Evolutionary conservation across 345 rosid species (phyloP).

Genomic region (Eucalyptus grandis): DNA sequence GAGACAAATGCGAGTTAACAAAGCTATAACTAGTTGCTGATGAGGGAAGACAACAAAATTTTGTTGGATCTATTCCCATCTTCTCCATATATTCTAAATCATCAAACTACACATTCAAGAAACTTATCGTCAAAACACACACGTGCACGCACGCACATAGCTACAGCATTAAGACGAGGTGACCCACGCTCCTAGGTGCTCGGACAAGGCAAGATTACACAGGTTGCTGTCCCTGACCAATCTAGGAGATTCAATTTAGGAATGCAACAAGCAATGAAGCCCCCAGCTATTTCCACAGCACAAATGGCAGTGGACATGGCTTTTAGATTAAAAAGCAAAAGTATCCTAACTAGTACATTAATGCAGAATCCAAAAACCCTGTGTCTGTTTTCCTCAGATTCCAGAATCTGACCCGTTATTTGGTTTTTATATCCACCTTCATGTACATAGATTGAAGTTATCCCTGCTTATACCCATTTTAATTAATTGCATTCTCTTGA

Average conservation of each 20-base stretch:
- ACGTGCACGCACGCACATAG: not conserved
- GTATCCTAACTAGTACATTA: not conserved
- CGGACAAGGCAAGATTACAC: not conserved
- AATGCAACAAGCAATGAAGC: not conserved
- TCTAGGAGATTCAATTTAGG: not conserved
- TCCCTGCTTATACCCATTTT: not conserved
- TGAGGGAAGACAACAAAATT: slow-evolving; percentile 26
- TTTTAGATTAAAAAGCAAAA: not conserved
- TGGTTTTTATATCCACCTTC: not conserved
- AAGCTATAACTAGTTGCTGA: not conserved
- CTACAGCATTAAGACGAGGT: not conserved
- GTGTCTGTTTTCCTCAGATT: not conserved
- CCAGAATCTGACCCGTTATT: not conserved
- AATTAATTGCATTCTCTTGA: no score
- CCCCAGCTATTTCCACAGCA: not conserved
- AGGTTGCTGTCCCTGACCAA: not conserved
- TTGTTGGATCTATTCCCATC: slow-evolving; percentile 34
- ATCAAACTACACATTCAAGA: slow-evolving; percentile 59
- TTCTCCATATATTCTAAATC: slow-evolving; percentile 50
- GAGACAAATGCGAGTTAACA: not conserved
- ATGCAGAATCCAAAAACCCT: not conserved
- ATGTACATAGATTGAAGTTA: not conserved
- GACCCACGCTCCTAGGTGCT: not conserved
- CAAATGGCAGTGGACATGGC: not conserved
- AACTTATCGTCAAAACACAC: not conserved